Conservation (phyloP, 305 asterid genomes). For the Ajuga reptans region DNA sequence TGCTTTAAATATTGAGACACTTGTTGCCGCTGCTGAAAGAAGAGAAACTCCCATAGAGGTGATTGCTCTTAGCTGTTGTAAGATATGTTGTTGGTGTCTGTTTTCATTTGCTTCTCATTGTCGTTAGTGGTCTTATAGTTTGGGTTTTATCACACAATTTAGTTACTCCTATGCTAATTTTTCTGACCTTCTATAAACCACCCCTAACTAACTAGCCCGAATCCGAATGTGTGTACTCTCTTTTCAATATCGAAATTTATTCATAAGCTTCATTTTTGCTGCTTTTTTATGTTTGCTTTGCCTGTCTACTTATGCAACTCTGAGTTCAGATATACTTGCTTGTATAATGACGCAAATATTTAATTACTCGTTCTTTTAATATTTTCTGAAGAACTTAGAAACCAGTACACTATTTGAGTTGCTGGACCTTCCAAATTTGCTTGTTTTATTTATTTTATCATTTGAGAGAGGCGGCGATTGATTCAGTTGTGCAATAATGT, state of each 20-base stretch:
- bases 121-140: constrained; percentile 9
- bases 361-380: not conserved
- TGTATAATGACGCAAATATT: not conserved
- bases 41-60: constrained; percentile 94
- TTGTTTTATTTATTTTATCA: no score
- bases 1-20: constrained; percentile 93
- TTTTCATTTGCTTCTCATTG: not conserved
- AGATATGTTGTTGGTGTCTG: constrained; percentile 4
- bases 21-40: constrained; percentile 98
- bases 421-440: no score
- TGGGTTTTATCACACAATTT: not conserved
- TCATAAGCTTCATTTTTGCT: not conserved
- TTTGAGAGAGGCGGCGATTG: no score
- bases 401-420: no score
- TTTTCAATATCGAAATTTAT: not conserved
- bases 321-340: not conserved
- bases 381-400: no score
- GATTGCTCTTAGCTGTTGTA: constrained; percentile 21
- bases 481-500: no score
- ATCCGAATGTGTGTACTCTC: not conserved
- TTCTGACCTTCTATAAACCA: not conserved
- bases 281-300: not conserved
- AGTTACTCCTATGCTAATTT: not conserved
- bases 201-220: not conserved
- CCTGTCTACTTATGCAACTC: constrained; percentile 13